Conservation (phyloP, 2,329 filamentous ascomycete genomes). For the Phaeosphaeria sp. region DNA sequence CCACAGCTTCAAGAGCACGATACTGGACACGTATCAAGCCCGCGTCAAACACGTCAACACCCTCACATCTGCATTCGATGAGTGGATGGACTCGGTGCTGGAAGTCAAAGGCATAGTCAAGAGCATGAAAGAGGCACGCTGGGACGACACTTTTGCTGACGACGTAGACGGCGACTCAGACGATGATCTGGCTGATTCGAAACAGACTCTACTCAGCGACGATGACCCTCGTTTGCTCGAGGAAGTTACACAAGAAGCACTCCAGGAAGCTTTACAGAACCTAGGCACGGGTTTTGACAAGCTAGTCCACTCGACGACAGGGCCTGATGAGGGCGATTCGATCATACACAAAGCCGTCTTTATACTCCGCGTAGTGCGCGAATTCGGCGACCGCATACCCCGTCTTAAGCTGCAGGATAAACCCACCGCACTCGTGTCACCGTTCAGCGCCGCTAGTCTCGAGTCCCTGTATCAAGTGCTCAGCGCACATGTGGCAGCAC, state of each 20-base stretch:
- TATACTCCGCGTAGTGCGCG: constrained; percentile 74
- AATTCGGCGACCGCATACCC: constrained; percentile 67
- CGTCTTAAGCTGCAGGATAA: constrained; percentile 40
- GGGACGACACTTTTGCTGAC: constrained; percentile 78
- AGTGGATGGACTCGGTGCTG: constrained; percentile 77
- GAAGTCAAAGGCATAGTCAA: constrained; percentile 69
- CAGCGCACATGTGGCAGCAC: constrained; percentile 59
- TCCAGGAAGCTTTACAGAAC: constrained; percentile 64
- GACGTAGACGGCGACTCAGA: constrained; percentile 74
- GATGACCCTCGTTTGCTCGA: constrained; percentile 73
- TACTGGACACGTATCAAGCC: constrained; percentile 75
- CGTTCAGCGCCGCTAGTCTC: constrained; percentile 60
- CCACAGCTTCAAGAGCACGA: constrained; percentile 69
- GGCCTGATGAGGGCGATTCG: constrained; percentile 33
- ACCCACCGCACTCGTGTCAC: constrained; percentile 29
- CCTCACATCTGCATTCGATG: constrained; percentile 69
- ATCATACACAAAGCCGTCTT: constrained; percentile 63
- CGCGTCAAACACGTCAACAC: constrained; percentile 70
- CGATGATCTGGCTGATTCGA: constrained; percentile 72
- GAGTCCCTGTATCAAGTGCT: constrained; percentile 70
- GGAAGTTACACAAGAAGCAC: constrained; percentile 63
- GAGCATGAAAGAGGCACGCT: constrained; percentile 70
- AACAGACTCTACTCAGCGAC: constrained; percentile 72
- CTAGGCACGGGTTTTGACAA: constrained; percentile 64
- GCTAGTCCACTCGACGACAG: constrained; percentile 61